Conservation (phyloP, 177 flowering plant genomes). For the Vitis hybrid region DNA sequence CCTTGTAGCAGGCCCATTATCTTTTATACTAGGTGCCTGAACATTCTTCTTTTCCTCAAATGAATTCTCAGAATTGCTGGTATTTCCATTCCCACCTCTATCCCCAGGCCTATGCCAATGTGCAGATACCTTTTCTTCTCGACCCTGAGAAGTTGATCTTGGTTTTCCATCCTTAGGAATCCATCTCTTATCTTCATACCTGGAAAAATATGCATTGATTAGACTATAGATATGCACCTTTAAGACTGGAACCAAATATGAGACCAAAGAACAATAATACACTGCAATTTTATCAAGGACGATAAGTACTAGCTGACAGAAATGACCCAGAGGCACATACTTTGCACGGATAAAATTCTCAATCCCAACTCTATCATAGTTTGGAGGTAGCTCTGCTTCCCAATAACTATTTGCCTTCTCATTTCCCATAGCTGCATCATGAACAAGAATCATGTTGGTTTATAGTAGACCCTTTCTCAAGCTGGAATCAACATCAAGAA, state of each 20-base stretch:
- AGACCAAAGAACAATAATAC: not conserved
- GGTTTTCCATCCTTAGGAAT: slow-evolving; percentile 56
- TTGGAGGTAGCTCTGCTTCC: slow-evolving; percentile 95
- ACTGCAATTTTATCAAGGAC: slow-evolving; percentile 1
- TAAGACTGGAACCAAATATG: not conserved
- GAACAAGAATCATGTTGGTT: slow-evolving; percentile 13
- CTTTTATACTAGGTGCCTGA: slow-evolving; percentile 30
- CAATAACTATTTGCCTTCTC: slow-evolving; percentile 82
- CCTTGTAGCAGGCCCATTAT: slow-evolving; percentile 32
- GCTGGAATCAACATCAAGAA: not conserved
- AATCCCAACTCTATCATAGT: slow-evolving; percentile 89
- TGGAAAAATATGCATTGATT: slow-evolving; percentile 17
- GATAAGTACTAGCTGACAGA: not conserved
- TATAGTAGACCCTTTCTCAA: not conserved
- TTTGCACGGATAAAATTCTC: slow-evolving; percentile 94
- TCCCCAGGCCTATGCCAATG: slow-evolving; percentile 44
- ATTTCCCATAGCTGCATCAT: slow-evolving; percentile 80
- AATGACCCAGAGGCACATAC: slow-evolving; percentile 41
- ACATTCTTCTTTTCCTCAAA: slow-evolving; percentile 44
- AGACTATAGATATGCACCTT: not conserved
- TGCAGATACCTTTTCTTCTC: slow-evolving; percentile 42
- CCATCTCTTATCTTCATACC: slow-evolving; percentile 98
- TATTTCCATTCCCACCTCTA: slow-evolving; percentile 33
- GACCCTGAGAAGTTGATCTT: slow-evolving; percentile 42
- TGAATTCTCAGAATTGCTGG: slow-evolving; percentile 31